Conservation (phyloP, 345 rosid species). For the Streptanthus diversifolius region DNA sequence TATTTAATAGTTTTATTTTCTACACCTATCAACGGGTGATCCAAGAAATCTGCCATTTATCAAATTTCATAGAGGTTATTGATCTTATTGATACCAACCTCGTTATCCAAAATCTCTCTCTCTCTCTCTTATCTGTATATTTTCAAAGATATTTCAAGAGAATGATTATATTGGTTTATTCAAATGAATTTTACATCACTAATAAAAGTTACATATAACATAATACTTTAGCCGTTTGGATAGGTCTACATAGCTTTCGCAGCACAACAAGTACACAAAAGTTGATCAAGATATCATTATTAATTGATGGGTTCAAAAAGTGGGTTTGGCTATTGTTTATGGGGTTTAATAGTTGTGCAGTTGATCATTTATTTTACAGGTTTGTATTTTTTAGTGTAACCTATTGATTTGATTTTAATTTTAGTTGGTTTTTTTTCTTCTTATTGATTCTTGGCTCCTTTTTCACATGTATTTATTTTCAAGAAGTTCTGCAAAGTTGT, state of each 20-base stretch:
- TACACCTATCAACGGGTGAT: slow-evolving; percentile 7
- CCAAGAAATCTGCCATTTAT: slow-evolving; percentile 8
- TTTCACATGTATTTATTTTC: neutral
- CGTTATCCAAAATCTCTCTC: slow-evolving; percentile 31
- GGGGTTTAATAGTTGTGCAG: neutral
- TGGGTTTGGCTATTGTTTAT: slow-evolving; percentile 18
- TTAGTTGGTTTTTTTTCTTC: neutral
- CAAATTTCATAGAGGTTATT: slow-evolving; percentile 61
- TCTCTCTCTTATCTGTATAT: slow-evolving; percentile 56
- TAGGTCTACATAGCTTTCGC: slow-evolving; percentile 24
- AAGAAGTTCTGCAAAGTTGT: neutral
- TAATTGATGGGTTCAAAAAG: neutral
- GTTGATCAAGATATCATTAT: slow-evolving; percentile 9
- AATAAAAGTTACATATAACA: neutral
- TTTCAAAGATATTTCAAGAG: neutral
- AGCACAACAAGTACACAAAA: slow-evolving; percentile 32
- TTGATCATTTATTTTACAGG: neutral
- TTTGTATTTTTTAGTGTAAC: neutral
- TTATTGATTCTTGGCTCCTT: neutral
- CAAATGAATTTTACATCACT: neutral
- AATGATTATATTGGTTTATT: neutral
- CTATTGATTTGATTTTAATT: neutral
- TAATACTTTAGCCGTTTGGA: neutral
- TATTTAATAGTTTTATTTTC: neutral
- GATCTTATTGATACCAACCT: slow-evolving; percentile 74